Base-by-base conservation (phyloP, 441 rosid species). In the Mallotus japonicus region DNA sequence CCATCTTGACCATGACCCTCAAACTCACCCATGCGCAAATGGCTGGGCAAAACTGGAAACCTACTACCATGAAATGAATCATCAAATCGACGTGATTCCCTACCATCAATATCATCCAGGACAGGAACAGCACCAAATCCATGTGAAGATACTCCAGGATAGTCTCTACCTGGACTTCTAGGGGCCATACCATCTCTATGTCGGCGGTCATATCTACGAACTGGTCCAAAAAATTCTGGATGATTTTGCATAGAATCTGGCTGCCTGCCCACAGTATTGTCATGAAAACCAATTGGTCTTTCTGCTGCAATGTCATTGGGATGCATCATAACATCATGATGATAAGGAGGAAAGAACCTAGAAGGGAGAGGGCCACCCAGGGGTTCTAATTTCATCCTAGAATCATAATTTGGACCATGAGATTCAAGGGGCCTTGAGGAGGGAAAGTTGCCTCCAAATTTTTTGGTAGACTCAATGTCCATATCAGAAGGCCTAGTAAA, bases 91-190 rank as follows among this genome's bases (percentile, higher is more conserved):
- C 37, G 79, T 19, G 77, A 60, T 57, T 84, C 89, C 74, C 90
- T 78, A 66, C 83, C 80, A 76, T 74, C 82, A 75, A 79, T 64
- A 71, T 85, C 87, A 61, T 84, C 87, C 40, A 74, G 67, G 47
- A 81, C 83, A 65, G 76, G 78, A 83, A 60, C 75, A 58, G 81
- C 80, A 65, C 86, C 80, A 70, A 87, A 85, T 70, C 85, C 75
- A 53, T 42, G 80, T 20, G 85, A 67, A 42, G 83, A 58, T 24
- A 83, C 60, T 61, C 86, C 81, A 74, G 75, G 78, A 68, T 78
- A 82, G 73, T 87, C 91, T 76, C 90, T 80, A 50, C 72, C 79
- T 12, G 91, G 92, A 80, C 92, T 89, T 77, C 91, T 78, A 49
- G 84, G 78, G 73, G 72, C 73, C 71, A 81, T 77, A 71, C 79